Evolutionary conservation across 345 rosid species (phyloP), one percentile per base, ranked within the genome.

Genomic region (Firmiana major): DNA sequence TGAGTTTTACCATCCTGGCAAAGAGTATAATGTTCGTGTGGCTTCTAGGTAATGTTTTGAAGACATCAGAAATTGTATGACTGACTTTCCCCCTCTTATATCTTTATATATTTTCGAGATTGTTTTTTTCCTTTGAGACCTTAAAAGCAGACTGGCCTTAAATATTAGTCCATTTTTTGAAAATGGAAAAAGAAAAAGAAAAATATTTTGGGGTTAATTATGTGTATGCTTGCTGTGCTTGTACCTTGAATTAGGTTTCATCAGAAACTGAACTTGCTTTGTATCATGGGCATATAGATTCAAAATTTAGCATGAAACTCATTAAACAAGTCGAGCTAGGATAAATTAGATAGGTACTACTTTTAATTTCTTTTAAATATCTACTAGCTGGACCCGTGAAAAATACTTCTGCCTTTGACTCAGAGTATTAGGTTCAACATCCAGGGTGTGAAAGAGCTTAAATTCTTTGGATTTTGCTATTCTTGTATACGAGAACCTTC

Each of bases 11-110:
- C 95, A 91, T 78, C 93, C 93, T 75, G 89, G 88, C 49, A 89
- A 91, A 85, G 93, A 91, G 79, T 91, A 91, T 75, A 91, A 91
- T 63, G 95, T 91, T 45, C 93, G 96, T 53, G 96, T 91, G 63
- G 96, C 96, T 68, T 91, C 96, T 75, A 91, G 96, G 96, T 91
- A 83, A 60, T 22, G 13, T 10, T 58, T 22, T 58, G 16, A 58
- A 55, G 60, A 55, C 12, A 21, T 53, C 42, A 26, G 15, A 16
- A 59, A 59, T 68, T 8, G 42, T 45, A 15, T 36, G 38, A 36
- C 53, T 51, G 7, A 11, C 21, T 57, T 63, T 57, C n/a, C 49
- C 3, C 12, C 71, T 73, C 43, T 12, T 43, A 5, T 45, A 26
- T 17, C 19, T 40, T 51, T 42, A 5, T 9, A 60, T 31, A 4